Base-by-base conservation (phyloP, 306 rosid species). In the Ormosia semicastrata region DNA sequence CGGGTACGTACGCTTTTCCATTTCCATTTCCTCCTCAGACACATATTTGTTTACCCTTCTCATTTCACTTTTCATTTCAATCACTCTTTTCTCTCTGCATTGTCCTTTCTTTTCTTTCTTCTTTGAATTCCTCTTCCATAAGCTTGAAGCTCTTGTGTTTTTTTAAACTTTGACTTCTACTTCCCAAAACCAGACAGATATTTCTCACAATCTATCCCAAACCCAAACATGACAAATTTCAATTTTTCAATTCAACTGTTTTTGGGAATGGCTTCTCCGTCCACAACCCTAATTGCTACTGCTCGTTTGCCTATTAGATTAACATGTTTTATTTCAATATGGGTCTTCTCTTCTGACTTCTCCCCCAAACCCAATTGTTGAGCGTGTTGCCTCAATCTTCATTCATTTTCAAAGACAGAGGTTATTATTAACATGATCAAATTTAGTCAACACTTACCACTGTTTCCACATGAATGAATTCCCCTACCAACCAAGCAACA, bases 1-100 rank as follows among this genome's bases (percentile, higher is more conserved):
- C 24, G 86, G 77, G 86, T 82, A 82, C 24, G 83, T 64, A 0
- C 30, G 46, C 33, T 59, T 12, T 50, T 57, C 24, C 24, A 24
- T 24, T 24, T 24, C 24, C 24, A 24, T 24, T 24, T 24, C 24
- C 24, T 24, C 24, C 24, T 24, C 24, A 24, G 24, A 24, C 24
- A 24, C 24, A 0, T 71, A 3, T 5, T 52, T 30, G 0, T 47
- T 59, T 52, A 0, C 37, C 41, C 5, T 58, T 10, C 56, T 36
- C 13, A n/a, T 41, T 62, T 75, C 13, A 0, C 5, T 63, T 24
- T 24, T 24, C 24, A 24, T 76, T 71, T 71, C 73, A 62, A 6
- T 49, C 47, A 7, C n/a, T 46, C 59, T 57, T 8, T 15, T 44
- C 36, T 82, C 64, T 30, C 15, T 81, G 24, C 24, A 24, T 0